Evolutionary conservation across 2,329 filamentous ascomycete genomes (phyloP), one percentile per base, ranked within the genome.

Genomic region (Dothistroma septosporum): DNA sequence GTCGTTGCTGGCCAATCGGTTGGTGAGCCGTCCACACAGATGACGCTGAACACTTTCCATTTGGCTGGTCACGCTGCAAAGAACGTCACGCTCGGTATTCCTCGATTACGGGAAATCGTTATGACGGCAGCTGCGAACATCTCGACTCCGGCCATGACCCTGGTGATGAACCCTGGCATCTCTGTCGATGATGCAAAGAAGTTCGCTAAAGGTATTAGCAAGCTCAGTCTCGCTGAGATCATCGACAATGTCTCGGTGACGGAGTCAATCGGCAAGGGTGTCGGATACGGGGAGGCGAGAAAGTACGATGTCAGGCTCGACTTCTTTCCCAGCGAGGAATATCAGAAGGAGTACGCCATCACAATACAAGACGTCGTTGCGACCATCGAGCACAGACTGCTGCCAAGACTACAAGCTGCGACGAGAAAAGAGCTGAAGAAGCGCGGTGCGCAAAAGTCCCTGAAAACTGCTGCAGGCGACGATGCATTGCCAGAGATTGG

Each of bases 31-130:
- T 97, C 92, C 2, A 99, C 94, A 11, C 94, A 99, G 76, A 99
- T 99, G 95, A 99, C 95, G 8, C 80, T 99, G 58, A 99, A 99
- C 78, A 99, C 95, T 31, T 99, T 99, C 85, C 94, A 99, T 84
- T 90, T 99, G 85, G 94, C 94, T 76, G 94, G 94, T 72, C 93
- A 97, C 81, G 92, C 94, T 21, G 89, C 94, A 32, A 97, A 97
- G 82, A 99, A 99, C 83, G 95, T 99, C 73, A 99, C 94, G 0
- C 85, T 97, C 21, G 94, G 94, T 90, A 97, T 99, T 73, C 94
- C 94, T 61, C 91, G 94, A 78, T 83, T 99, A 21, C 85, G 94
- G 79, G 94, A 99, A 83, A 97, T 99, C 70, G 85, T 99, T 66
- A 99, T 99, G 94, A 97, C 94, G 53, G 94, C 94, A 28, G 94